Conservation (phyloP, 345 rosid species). For the Noccaea bulbosa region DNA sequence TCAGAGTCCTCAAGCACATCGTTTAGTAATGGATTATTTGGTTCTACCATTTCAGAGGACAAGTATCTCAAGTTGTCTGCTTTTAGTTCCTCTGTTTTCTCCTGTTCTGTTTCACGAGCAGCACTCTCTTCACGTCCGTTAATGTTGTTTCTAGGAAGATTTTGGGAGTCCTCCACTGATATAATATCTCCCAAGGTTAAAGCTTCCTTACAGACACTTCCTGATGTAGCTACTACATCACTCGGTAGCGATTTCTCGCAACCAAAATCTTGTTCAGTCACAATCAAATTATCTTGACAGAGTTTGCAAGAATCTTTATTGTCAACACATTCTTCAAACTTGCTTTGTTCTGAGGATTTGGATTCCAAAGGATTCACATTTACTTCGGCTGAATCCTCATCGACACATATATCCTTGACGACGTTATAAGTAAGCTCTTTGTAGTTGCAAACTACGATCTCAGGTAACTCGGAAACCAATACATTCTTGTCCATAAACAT, state of each 20-base stretch:
- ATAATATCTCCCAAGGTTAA: slow-evolving; percentile 54
- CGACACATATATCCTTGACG: slow-evolving; percentile 72
- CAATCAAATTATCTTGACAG: slow-evolving; percentile 25
- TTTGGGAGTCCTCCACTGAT: slow-evolving; percentile 36
- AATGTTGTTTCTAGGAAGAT: not conserved
- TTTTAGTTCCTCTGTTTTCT: slow-evolving; percentile 14
- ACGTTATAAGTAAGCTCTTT: slow-evolving; percentile 53
- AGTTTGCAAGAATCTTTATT: slow-evolving; percentile 13
- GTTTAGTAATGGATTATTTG: not conserved
- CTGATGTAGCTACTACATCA: slow-evolving; percentile 19
- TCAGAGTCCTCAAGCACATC: slow-evolving; percentile 39
- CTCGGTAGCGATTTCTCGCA: slow-evolving; percentile 11
- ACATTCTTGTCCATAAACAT: slow-evolving; percentile 51
- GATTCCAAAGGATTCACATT: not conserved
- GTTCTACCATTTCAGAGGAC: not conserved
- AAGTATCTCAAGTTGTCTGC: slow-evolving; percentile 20
- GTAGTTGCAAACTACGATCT: slow-evolving; percentile 54
- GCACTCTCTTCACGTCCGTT: slow-evolving; percentile 34
- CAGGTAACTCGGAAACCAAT: slow-evolving; percentile 51
- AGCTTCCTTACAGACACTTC: slow-evolving; percentile 35
- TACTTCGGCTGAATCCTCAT: slow-evolving; percentile 45
- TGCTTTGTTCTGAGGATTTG: slow-evolving; percentile 37
- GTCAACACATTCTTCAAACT: slow-evolving; percentile 14
- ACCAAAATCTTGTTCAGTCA: slow-evolving; percentile 15
- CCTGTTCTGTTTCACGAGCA: not conserved